Evolutionary conservation across 805 yeast genomes (phyloP), one percentile per base, ranked within the genome.

Genomic region (Kuraishia piskuri): DNA sequence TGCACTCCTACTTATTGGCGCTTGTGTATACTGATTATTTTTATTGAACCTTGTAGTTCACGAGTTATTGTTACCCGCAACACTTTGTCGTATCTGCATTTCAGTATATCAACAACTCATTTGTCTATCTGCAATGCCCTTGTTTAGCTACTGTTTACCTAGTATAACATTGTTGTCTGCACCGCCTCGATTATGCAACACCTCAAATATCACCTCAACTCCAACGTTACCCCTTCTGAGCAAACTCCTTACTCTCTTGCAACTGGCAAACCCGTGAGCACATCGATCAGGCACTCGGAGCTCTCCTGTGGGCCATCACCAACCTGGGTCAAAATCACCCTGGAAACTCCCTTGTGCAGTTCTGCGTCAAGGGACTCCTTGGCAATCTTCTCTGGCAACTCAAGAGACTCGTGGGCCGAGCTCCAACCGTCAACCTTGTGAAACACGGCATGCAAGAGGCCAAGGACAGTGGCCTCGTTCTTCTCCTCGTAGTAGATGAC

Each of bases 241-340:
- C n/a, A n/a, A n/a, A n/a, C n/a, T n/a, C n/a, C n/a, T n/a, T n/a
- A n/a, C 40, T 31, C 9, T 12, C 14, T 31, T 3, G 17, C 40
- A 31, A 31, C 17, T 31, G 92, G 92, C 56, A 78, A 68, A 3
- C 94, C 95, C 20, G 80, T 72, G 24, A 64, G 57, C 24, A 70
- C 75, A 62, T 83, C 77, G 53, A 88, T 76, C 61, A 89, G 76
- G 23, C 76, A 70, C 56, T 80, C 81, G 2, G 70, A 59, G 22
- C 84, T 77, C 53, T 74, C 78, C 66, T 77, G 82, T 14, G 98
- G 97, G 48, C 97, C 98, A 22, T 81, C 80, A 36, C 98, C 99
- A 53, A 90, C 91, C 60, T 79, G 71, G 17, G 99, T 91, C 62
- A 87, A 73, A 60, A 94, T 94, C 45, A 94, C 81, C 63, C 86